Base-by-base conservation (phyloP, 2,329 filamentous ascomycete species). In the Leptographium procerum region DNA sequence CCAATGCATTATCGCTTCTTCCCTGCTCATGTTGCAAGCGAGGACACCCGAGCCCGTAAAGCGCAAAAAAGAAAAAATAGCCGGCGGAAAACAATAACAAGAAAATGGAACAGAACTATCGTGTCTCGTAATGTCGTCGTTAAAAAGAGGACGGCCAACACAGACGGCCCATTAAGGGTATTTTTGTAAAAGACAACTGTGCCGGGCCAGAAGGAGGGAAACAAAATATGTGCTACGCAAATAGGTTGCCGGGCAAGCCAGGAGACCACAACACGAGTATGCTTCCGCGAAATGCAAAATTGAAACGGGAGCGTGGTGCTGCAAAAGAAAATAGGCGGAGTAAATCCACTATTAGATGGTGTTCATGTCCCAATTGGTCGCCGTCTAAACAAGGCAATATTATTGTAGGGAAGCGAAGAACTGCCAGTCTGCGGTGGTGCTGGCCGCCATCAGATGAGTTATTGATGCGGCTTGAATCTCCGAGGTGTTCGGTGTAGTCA, bases 121-220 rank as follows among this genome's bases (percentile, higher is more conserved):
- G 56, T 61, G 55, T 59, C 61, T 62, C 61, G 50, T 62, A 54
- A 57, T 55, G 54, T 62, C 61, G 22, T 62, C 56, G 59, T n/a
- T 48, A 50, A 43, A 55, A 52, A 33, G n/a, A 45, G 3, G 48
- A 51, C 57, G 40, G 53, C 47, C 43, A 52, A 45, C 52, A 57
- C 24, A 43, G 52, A 52, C 24, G 9, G 55, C 47, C 31, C 47
- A 4, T 5, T 43, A 36, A n/a, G 16, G 51, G 52, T 36, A 13
- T 29, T 28, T 28, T 43, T 10, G 11, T 34, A 5, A 22, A 52
- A n/a, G 31, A 34, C 19, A 52, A 36, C 31, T 31, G 51, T 33
- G 29, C 51, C 7, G 29, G 31, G 31, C n/a, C 7, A 31, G 36
- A 34, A 26, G 28, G 19, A 40, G 29, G 22, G 36, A 36, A 34